These are phyloP conservation scores for Taphrina confusa DNA, from an alignment of 1,139 yeast species.

Conservation along the genomic window DNA sequence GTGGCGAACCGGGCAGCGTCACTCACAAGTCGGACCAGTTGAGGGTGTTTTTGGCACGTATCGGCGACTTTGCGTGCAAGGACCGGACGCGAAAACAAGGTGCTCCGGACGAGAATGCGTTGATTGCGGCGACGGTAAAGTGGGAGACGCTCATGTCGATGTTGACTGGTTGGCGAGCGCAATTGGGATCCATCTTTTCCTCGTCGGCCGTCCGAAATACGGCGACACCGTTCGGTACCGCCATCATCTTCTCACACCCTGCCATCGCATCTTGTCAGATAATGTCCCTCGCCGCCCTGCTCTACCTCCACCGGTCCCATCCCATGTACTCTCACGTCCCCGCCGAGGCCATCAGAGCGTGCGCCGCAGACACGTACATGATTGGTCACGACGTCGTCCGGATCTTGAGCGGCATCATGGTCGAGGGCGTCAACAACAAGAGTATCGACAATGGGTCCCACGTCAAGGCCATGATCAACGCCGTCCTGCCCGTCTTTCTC, in stretches of 20 bases:
- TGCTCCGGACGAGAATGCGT: not conserved
- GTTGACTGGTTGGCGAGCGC: constrained; percentile 15
- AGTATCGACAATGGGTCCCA: constrained; percentile 9
- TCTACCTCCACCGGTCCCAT: constrained; percentile 24
- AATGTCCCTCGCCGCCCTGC: constrained; percentile 11
- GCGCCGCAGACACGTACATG: constrained; percentile 3
- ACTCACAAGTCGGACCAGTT: constrained; percentile 24
- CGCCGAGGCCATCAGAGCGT: constrained; percentile 8
- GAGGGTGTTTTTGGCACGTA: constrained; percentile 16
- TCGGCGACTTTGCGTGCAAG: constrained; percentile 21
- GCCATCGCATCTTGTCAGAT: constrained; percentile 28
- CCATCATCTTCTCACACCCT: constrained; percentile 12
- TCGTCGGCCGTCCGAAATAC: not conserved
- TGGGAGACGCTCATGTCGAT: constrained; percentile 19
- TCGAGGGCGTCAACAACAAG: constrained; percentile 12
- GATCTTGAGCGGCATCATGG: constrained; percentile 24
- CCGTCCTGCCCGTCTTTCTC: constrained; percentile 20
- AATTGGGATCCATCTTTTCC: not conserved
- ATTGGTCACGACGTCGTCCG: constrained; percentile 9
- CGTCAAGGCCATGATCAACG: constrained; percentile 27
- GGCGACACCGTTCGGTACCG: constrained; percentile 27
- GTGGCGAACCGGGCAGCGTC: constrained; percentile 21
- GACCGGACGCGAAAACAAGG: constrained; percentile 8
- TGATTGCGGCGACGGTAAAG: not conserved
- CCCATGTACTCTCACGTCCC: constrained; percentile 13